phyloP scores from a whole-genome alignment of 129 eudicot species.

The Flaveria sonorensis region DNA sequence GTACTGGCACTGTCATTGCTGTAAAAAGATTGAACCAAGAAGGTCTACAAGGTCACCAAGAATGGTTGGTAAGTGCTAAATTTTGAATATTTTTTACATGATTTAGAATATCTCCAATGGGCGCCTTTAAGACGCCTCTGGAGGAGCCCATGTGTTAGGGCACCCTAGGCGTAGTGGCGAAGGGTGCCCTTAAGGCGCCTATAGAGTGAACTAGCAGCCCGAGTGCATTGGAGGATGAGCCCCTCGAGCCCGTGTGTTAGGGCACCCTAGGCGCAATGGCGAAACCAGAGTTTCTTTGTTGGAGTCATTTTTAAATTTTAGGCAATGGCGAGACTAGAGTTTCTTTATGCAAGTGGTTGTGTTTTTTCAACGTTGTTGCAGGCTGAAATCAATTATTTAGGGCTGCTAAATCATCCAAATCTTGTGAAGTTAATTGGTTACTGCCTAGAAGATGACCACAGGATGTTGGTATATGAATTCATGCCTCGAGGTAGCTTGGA shows the following conservation, averaged over 20 bases:
- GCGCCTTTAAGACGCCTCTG: too few species aligned
- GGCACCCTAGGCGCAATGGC: too few species aligned
- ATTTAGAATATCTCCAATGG: too few species aligned
- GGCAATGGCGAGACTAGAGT: too few species aligned
- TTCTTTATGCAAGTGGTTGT: background rate
- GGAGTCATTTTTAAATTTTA: too few species aligned
- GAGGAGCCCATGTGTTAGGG: too few species aligned
- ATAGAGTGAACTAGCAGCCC: too few species aligned
- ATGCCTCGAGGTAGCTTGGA: conserved; percentile 87
- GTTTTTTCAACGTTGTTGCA: conserved; percentile 25
- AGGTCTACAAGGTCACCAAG: conserved; percentile 77
- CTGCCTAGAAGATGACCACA: conserved; percentile 73
- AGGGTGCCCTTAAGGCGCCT: too few species aligned
- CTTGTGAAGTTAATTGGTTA: conserved; percentile 71
- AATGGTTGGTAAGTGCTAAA: conserved; percentile 63
- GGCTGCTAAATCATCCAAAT: conserved; percentile 68
- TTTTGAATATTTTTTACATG: conserved; percentile 1
- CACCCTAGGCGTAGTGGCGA: too few species aligned
- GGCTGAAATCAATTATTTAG: conserved; percentile 76
- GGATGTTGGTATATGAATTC: conserved; percentile 70
- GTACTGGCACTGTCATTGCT: conserved; percentile 69
- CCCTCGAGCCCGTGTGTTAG: too few species aligned
- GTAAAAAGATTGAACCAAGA: conserved; percentile 66
- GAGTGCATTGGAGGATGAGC: too few species aligned
- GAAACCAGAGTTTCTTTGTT: too few species aligned